Base-by-base conservation (phyloP, 2,329 filamentous ascomycete genomes). In the Coleophoma eucalyptorum region DNA sequence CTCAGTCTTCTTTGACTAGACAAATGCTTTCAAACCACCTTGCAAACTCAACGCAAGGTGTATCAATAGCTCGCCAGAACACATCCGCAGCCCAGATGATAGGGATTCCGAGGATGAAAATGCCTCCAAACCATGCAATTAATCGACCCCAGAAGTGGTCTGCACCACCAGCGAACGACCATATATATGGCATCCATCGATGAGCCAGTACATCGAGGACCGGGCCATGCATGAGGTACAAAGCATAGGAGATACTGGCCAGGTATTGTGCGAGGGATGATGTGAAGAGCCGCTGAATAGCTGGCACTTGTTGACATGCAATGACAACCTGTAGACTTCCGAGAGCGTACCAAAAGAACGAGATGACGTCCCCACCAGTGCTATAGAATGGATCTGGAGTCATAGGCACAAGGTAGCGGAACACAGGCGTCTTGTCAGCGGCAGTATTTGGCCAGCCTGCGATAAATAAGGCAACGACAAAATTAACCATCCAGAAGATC, bases 211-310 rank as follows among this genome's bases (percentile, higher is more conserved):
- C 49, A 32, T 66, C 69, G 16, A 78, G 59, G 6, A 77, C 65
- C 6, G 70, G 72, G 0, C 79, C 78, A 56, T 81, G 78, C n/a
- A 78, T 70, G 15, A 81, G 68, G 57, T 81, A 81, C 7, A 81
- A 67, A 4, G 77, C 74, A 54, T 76, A 81, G 52, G 75, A 78
- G 55, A 81, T 73, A 33, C 72, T 71, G 8, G 73, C 78, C 20
- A 77, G 72, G 60, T 81, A 81, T 55, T 78, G 77, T 16, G 74
- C 73, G 11, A 77, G 54, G 1, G 67, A 62, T 4, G 67, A 68
- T 50, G 74, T 73, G 56, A 79, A 75, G 37, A 72, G 72, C 11
- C 59, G 59, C 49, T 69, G 70, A 47, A 70, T 54, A 53, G 52
- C 47, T 32, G 54, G 56, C 38, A 71, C 54, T 32, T 69, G 66